Evolutionary conservation across 2,329 filamentous ascomycete species (phyloP).

Genomic region (Coleophoma cylindrospora): DNA sequence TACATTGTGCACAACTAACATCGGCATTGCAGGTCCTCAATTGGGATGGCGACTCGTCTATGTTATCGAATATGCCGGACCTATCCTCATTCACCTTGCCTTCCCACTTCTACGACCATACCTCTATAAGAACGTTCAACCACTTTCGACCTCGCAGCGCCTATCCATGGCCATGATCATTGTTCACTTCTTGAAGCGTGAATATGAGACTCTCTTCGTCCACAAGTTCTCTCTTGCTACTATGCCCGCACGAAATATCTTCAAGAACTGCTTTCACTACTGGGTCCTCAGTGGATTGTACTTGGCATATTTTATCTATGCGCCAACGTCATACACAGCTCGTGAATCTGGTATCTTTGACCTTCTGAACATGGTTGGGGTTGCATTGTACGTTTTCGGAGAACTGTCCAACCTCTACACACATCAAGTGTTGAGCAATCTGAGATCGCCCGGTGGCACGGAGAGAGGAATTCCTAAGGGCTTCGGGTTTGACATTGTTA

Average conservation of each 20-base stretch:
- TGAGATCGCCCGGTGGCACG: constrained; percentile 75
- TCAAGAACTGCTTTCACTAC: constrained; percentile 95
- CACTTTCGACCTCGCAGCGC: constrained; percentile 64
- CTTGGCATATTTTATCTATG: constrained; percentile 81
- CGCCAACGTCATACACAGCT: constrained; percentile 65
- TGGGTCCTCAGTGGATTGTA: constrained; percentile 80
- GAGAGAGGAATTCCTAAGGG: constrained; percentile 85
- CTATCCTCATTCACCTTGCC: constrained; percentile 79
- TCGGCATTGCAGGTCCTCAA: constrained; percentile 61
- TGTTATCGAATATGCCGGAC: constrained; percentile 90
- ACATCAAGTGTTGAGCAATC: constrained; percentile 71
- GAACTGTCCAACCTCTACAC: constrained; percentile 77
- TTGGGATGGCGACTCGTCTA: constrained; percentile 92
- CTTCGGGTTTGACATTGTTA: constrained; percentile 80
- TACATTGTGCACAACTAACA: constrained; percentile 16
- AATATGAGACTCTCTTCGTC: constrained; percentile 88
- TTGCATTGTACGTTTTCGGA: constrained; percentile 70
- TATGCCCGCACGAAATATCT: constrained; percentile 86
- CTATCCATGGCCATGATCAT: constrained; percentile 70
- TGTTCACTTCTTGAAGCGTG: constrained; percentile 89
- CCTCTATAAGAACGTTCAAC: constrained; percentile 52
- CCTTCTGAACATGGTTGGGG: constrained; percentile 57
- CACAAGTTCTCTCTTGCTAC: constrained; percentile 94
- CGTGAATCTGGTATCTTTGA: constrained; percentile 26
- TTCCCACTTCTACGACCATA: constrained; percentile 68